Conservation (phyloP, 805 yeast species). For the Wickerhamiella australiensis region DNA sequence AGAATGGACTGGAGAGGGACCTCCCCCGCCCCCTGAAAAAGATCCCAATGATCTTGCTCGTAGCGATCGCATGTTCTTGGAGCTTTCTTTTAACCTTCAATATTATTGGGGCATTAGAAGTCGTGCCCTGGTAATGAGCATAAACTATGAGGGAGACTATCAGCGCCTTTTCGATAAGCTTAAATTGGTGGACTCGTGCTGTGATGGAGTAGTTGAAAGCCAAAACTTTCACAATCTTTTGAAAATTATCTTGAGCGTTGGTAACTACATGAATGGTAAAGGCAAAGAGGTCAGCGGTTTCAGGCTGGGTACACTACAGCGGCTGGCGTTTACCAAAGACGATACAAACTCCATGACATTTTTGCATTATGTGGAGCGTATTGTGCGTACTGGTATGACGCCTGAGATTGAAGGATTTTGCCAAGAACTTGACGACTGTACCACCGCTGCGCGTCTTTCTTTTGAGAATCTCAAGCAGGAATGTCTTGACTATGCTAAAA, state of each 20-base stretch:
- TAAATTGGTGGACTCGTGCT: conserved; percentile 60
- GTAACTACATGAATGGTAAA: conserved; percentile 93
- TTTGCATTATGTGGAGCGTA: conserved; percentile 81
- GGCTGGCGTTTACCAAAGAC: conserved; percentile 84
- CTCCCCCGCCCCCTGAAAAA: conserved; percentile 42
- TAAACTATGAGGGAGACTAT: conserved; percentile 69
- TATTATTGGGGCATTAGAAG: conserved; percentile 89
- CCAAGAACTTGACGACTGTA: conserved; percentile 53
- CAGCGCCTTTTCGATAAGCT: conserved; percentile 55
- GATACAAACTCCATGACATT: conserved; percentile 78
- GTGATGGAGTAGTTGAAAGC: conserved; percentile 51
- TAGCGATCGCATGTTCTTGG: conserved; percentile 75
- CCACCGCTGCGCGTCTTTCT: conserved; percentile 56
- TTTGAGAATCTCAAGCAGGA: conserved; percentile 72
- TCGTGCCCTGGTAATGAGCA: conserved; percentile 60
- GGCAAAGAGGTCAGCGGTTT: conserved; percentile 89
- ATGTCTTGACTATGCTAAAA: conserved; percentile 48
- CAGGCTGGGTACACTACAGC: conserved; percentile 74
- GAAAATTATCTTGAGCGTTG: conserved; percentile 78
- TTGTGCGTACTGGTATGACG: conserved; percentile 60
- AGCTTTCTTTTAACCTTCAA: conserved; percentile 68
- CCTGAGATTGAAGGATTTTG: conserved; percentile 66
- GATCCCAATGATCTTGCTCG: conserved; percentile 70
- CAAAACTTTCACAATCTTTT: conserved; percentile 58
- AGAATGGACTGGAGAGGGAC: conserved; percentile 34